Base-by-base conservation (phyloP, 2,329 filamentous ascomycete species). In the Diplodia mutila region DNA sequence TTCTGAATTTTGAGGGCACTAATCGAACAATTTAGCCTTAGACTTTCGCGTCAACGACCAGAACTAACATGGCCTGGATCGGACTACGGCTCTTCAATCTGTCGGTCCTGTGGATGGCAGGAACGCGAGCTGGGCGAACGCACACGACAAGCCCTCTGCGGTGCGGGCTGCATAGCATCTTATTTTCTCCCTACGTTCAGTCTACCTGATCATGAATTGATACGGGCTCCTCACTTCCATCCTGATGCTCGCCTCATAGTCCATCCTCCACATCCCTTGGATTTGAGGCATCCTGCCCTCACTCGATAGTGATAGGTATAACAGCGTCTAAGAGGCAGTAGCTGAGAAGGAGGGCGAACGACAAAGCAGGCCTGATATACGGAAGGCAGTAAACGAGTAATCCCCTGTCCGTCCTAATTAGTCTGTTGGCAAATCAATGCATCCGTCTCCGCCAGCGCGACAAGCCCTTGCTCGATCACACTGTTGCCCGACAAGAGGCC, bases 321-420 rank as follows among this genome's bases (percentile, higher is more conserved):
- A 37, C 4, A 12, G 34, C 1, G 8, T 12, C 34, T 37, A 37
- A 11, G 11, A 2, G 34, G 11, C 12, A 37, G 34, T 12, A 9
- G 34, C 11, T 14, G 1, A 12, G 34, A 37, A 29, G 34, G 11
- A 37, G 34, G 9, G 34, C 3, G 9, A 3, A 11, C n/a, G 3
- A 46, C 2, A n/a, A 21, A 8, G 8, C n/a, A n/a, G n/a, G n/a
- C n/a, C 7, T 6, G 18, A 18, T 16, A 3, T 42, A 37, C 12
- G 21, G 4, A 1, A 12, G 3, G 14, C 4, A n/a, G 3, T 21
- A 4, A 3, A 3, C 8, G 3, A 46, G n/a, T 1, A 21, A 3
- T 21, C 9, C 2, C 7, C 9, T 21, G n/a, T 46, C 42, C n/a
- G 11, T 9, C 42, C 42, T 4, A 46, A 21, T 4, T 1, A 21